Percentiles rank a stretch among this genome's conserved stretches.
Conservation (phyloP, 108 stramenopile genomes). For the Cyclostephanos tholiformis region DNA sequence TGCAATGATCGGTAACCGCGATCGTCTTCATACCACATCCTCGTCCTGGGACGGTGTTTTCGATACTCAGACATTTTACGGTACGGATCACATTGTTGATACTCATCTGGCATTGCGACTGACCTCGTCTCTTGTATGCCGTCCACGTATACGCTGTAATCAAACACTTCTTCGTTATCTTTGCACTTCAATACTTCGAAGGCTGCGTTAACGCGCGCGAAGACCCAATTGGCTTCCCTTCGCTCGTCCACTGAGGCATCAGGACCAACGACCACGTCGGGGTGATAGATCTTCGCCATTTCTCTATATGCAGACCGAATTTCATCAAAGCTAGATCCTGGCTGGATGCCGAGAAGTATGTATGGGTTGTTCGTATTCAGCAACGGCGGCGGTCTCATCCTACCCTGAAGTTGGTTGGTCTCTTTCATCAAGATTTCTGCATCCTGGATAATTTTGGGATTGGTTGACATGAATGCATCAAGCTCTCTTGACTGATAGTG, state of each 20-base stretch:
- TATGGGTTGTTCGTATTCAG: slow-evolving; percentile 24
- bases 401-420: not conserved
- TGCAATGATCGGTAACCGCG: slow-evolving; percentile 6
- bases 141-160: slow-evolving; percentile 22
- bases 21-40: slow-evolving; percentile 34
- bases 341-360: slow-evolving; percentile 16
- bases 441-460: slow-evolving; percentile 1
- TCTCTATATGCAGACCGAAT: slow-evolving; percentile 25
- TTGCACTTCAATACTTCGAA: slow-evolving; percentile 29
- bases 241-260: slow-evolving; percentile 31
- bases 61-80: slow-evolving; percentile 21
- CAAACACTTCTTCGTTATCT: slow-evolving; percentile 21
- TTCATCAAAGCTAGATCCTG: slow-evolving; percentile 11
- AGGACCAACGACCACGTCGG: slow-evolving; percentile 22
- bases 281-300: slow-evolving; percentile 29
- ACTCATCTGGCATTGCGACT: slow-evolving; percentile 5
- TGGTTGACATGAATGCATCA: slow-evolving; percentile 1
- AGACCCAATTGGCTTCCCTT: slow-evolving; percentile 30
- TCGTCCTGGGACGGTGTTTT: slow-evolving; percentile 17
- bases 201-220: slow-evolving; percentile 37
- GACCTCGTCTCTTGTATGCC: slow-evolving; percentile 12
- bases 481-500: slow-evolving; percentile 10
- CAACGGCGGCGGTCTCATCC: slow-evolving; percentile 17
- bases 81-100: slow-evolving; percentile 14
- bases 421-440: slow-evolving; percentile 18